Conservation (phyloP, 768 basidiomycete species). For the Xerocomellus dryophilus region DNA sequence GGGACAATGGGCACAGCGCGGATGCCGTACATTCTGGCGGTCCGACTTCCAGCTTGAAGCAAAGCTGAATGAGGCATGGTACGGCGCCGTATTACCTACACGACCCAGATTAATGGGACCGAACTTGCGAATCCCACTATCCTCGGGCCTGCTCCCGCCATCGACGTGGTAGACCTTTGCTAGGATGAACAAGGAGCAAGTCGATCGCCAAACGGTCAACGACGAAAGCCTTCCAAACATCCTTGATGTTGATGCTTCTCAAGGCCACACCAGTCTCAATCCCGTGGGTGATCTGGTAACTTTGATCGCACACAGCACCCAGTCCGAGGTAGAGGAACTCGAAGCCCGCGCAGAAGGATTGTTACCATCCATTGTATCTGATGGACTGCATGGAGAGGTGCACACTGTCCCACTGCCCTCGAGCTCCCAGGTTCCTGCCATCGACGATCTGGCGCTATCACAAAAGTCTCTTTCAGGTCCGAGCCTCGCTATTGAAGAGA, state of each 20-base stretch:
- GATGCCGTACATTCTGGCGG: conserved; percentile 14
- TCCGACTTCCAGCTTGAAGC: neutral
- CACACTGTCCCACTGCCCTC: neutral
- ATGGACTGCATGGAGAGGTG: neutral
- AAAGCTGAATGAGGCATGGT: neutral
- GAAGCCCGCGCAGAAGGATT: neutral
- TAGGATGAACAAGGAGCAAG: conserved; percentile 5
- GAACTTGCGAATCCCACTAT: conserved; percentile 3
- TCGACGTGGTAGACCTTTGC: neutral
- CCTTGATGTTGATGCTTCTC: neutral
- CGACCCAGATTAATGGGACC: conserved; percentile 5
- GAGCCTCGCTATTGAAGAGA: neutral
- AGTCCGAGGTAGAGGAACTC: neutral
- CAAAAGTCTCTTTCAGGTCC: neutral
- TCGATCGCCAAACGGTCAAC: neutral
- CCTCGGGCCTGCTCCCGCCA: neutral
- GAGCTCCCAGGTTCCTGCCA: neutral
- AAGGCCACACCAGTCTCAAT: neutral
- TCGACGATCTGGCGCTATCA: neutral
- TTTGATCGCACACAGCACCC: neutral
- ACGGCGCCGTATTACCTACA: conserved; percentile 4
- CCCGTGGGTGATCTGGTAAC: neutral
- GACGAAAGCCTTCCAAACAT: neutral
- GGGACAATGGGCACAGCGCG: neutral
- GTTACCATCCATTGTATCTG: neutral